A percentile compares a stretch with the other conserved stretches of the same genome.
phyloP scores from a whole-genome alignment of 495 filamentous ascomycete species.

The Oleoguttula mirabilis region DNA sequence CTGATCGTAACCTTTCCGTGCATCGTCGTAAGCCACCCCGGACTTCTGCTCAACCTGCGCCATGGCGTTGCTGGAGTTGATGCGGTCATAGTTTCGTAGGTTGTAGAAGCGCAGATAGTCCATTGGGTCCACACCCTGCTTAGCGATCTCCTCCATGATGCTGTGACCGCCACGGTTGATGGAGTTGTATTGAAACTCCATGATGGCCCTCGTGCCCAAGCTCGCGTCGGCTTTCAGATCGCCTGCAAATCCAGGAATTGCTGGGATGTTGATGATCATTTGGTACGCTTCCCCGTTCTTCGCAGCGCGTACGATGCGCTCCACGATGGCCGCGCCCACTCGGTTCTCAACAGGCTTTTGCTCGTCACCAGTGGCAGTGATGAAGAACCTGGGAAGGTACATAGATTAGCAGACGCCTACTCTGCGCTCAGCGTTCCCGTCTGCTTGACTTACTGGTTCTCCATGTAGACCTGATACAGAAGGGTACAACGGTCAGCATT shows the following conservation, averaged over 20 bases:
- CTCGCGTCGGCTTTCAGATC: constrained; percentile 68
- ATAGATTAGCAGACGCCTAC: too few relatives aligned
- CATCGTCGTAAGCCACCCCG: constrained; percentile 63
- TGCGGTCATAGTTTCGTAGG: constrained; percentile 80
- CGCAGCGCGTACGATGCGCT: constrained; percentile 71
- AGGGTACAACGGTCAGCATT: too few relatives aligned
- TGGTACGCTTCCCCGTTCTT: constrained; percentile 63
- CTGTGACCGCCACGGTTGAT: constrained; percentile 82
- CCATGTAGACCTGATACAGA: too few relatives aligned
- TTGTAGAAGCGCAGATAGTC: constrained; percentile 95
- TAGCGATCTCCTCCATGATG: constrained; percentile 64
- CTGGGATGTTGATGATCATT: constrained; percentile 75
- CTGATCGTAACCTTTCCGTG: constrained; percentile 54
- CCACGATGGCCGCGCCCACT: constrained; percentile 78
- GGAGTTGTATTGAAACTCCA: constrained; percentile 86
- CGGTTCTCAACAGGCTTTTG: constrained; percentile 77
- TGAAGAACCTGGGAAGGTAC: too few relatives aligned
- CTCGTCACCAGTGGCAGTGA: constrained; percentile 66
- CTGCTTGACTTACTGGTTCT: too few relatives aligned
- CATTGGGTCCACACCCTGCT: constrained; percentile 12
- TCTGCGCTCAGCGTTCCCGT: too few relatives aligned
- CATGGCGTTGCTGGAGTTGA: constrained; percentile 61
- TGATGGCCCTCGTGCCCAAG: constrained; percentile 82
- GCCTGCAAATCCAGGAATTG: constrained; percentile 82
- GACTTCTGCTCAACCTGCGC: constrained; percentile 49